These are phyloP conservation scores for Ceratobasidium theobromae DNA, from an alignment of 1,284 basidiomycete species.

Conservation along the genomic window DNA sequence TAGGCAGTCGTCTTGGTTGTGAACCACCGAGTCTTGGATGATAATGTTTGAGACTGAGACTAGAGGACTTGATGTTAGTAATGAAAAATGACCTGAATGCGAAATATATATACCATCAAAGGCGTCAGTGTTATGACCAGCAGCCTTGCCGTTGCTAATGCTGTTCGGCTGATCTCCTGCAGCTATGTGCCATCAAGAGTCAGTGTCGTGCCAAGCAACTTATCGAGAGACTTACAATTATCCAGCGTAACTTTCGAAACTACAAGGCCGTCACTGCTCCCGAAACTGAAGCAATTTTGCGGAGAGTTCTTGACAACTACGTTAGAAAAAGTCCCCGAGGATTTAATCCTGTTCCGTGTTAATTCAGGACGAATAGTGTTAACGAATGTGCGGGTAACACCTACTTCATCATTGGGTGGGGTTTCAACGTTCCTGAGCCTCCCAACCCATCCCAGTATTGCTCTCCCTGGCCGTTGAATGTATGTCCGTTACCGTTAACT, in stretches of 20 bases:
- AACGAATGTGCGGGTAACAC: background rate
- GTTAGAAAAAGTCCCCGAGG: conserved; percentile 53
- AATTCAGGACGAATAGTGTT: too few species aligned
- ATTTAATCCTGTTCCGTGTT: conserved; percentile 46
- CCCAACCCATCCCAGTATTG: conserved; percentile 56
- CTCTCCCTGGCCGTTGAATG: conserved; percentile 50
- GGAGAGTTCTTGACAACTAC: conserved; percentile 53
- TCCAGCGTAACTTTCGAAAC: conserved; percentile 46
- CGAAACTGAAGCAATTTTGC: conserved; percentile 43
- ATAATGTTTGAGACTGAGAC: conserved; percentile 30
- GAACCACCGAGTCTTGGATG: conserved; percentile 35
- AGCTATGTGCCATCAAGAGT: conserved; percentile 37
- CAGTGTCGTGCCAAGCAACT: background rate
- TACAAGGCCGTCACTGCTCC: conserved; percentile 42
- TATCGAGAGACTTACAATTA: conserved; percentile 42
- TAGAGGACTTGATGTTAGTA: conserved; percentile 10
- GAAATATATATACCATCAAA: conserved; percentile 24
- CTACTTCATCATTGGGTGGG: conserved; percentile 47
- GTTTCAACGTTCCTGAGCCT: conserved; percentile 47
- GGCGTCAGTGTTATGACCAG: conserved; percentile 46
- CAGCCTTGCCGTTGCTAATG: conserved; percentile 48
- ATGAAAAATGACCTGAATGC: conserved; percentile 3
- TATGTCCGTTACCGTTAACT: conserved; percentile 53
- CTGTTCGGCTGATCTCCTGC: conserved; percentile 49
- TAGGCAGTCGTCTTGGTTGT: conserved; percentile 39